Evolutionary conservation across 2,329 filamentous ascomycete species (phyloP), one percentile per base, ranked within the genome.

Genomic region (Delphinella strobiligena): DNA sequence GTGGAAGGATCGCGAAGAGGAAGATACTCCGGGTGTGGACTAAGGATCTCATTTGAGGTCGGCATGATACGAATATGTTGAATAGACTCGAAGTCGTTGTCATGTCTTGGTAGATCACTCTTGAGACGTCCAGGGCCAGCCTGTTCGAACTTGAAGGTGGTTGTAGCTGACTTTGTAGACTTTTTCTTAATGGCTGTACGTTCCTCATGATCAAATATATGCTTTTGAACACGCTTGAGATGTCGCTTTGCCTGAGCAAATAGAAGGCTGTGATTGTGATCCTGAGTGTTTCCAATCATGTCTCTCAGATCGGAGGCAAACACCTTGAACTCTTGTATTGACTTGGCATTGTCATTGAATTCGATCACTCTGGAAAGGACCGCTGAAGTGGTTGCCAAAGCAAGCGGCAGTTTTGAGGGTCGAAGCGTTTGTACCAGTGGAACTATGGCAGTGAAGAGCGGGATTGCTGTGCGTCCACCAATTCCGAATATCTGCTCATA

Each of bases 1-100:
- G 55, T 53, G 0, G 53, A 49, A 2, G 62, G 49, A 47, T 70
- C 60, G 5, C 36, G 48, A 2, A 42, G 14, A 0, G 58, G 58
- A 2, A 72, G 51, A 44, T 68, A 72, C 42, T 72, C 68, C 3
- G 47, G 50, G 12, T 61, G 55, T 0, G 45, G 38, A 4, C 61
- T 66, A 30, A 53, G 40, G 41, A 74, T 69, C 45, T 74, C 71
- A 11, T 62, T 49, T 1, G 51, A 46, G 0, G 70, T 74, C 0
- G 71, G 71, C 31, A 74, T 47, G 29, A 74, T 67, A 34, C 54
- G 54, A 40, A 75, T 72, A 0, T 67, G 43, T 0, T 48, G 22
- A 39, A 74, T 71, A 34, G 66, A 54, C 1, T 48, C 54, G 35
- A 64, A 54, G 46, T 74, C 71, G 43, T 74, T 74, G 47, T 72